Percentiles rank a stretch among this genome's conserved stretches.
Conservation (phyloP, 1,139 yeast species). For the Magnusiomyces ingens region DNA sequence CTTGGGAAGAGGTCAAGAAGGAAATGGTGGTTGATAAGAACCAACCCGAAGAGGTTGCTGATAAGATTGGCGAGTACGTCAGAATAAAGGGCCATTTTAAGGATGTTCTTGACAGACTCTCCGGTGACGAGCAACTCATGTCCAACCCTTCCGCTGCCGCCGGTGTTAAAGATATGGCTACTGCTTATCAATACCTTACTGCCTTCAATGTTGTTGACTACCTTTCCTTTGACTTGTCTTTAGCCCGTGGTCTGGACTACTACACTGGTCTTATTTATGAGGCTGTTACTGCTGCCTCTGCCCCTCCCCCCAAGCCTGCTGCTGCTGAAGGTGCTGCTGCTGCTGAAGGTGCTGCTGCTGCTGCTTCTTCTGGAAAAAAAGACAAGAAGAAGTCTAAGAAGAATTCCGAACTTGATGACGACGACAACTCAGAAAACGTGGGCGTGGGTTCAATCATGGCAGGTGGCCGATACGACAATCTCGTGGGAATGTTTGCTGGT, state of each 20-base stretch:
- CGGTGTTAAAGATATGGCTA: conserved; percentile 76
- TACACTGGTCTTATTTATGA: conserved; percentile 96
- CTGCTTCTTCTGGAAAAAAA: conserved; percentile 35
- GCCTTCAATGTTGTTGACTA: conserved; percentile 63
- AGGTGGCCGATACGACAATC: conserved; percentile 95
- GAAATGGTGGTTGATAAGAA: conserved; percentile 90
- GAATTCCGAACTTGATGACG: conserved; percentile 45
- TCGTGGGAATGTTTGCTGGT: conserved; percentile 92
- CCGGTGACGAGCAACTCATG: conserved; percentile 50
- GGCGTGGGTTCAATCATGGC: conserved; percentile 99
- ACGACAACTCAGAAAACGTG: conserved; percentile 92
- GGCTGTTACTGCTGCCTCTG: conserved; percentile 90
- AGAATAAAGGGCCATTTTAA: conserved; percentile 70
- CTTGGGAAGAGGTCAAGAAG: conserved; percentile 89
- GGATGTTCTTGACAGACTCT: conserved; percentile 56
- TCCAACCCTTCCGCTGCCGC: conserved; percentile 64
- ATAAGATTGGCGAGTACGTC: conserved; percentile 85
- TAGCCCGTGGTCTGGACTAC: conserved; percentile 96
- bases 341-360: conserved; percentile 33
- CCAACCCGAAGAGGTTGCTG: conserved; percentile 87
- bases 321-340: conserved; percentile 33
- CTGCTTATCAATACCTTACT: conserved; percentile 67
- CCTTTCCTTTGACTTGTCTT: conserved; percentile 81
- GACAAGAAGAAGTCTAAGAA: conserved; percentile 26
- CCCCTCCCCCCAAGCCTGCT: conserved; percentile 65